A percentile compares a stretch with the other conserved stretches of the same genome.
Conservation (phyloP, 2,329 filamentous ascomycete species). For the Chaetomium globosum region DNA sequence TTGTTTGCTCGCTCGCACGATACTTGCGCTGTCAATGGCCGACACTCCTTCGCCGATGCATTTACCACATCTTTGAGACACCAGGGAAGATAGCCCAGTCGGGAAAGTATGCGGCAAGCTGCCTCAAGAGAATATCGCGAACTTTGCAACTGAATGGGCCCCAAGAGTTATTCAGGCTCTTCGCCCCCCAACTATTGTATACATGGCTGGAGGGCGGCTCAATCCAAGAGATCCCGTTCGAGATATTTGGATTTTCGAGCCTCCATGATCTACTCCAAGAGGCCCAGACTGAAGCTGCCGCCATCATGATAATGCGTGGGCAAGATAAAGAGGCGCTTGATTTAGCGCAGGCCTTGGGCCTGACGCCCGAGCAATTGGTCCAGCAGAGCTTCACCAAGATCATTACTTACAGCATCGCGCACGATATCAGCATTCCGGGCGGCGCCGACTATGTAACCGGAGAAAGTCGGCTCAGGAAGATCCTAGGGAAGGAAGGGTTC, state of each 20-base stretch:
- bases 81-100: slow-evolving; percentile 71
- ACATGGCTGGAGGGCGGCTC: slow-evolving; percentile 77
- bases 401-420: slow-evolving; percentile 80
- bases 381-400: slow-evolving; percentile 72
- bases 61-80: slow-evolving; percentile 93
- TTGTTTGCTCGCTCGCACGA: slow-evolving; percentile 74
- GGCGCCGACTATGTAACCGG: slow-evolving; percentile 54
- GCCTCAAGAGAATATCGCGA: slow-evolving; percentile 67
- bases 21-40: slow-evolving; percentile 81
- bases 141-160: slow-evolving; percentile 67
- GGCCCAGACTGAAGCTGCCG: slow-evolving; percentile 75
- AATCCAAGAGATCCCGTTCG: slow-evolving; percentile 74
- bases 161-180: slow-evolving; percentile 75
- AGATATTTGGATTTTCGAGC: slow-evolving; percentile 77
- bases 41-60: slow-evolving; percentile 79
- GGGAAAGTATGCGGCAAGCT: slow-evolving; percentile 70
- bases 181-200: slow-evolving; percentile 84
- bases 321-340: slow-evolving; percentile 65
- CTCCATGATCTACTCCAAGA: slow-evolving; percentile 70
- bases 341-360: slow-evolving; percentile 61
- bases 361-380: slow-evolving; percentile 61
- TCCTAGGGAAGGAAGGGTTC: slow-evolving; percentile 69
- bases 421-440: slow-evolving; percentile 62
- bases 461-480: slow-evolving; percentile 67
- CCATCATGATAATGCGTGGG: slow-evolving; percentile 79